Conservation (phyloP, 176 grass and related monocot species). For the Tillandsia leiboldiana region DNA sequence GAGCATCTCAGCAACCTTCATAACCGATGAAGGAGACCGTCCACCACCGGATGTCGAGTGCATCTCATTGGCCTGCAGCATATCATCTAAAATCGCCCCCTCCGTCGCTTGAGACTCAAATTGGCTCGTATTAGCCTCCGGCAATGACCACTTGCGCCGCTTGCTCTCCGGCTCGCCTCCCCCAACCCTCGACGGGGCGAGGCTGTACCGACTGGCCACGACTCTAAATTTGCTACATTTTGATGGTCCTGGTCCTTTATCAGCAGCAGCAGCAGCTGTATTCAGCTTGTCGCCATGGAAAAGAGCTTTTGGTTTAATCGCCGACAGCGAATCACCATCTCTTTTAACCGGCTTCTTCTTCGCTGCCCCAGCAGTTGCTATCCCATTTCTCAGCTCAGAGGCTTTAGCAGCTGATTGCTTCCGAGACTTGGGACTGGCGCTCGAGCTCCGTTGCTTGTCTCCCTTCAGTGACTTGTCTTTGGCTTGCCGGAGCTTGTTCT, state of each 20-base stretch:
- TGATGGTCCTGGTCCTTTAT: conserved; percentile 51
- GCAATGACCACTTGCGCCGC: conserved; percentile 38
- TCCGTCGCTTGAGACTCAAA: not conserved
- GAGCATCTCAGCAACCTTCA: conserved; percentile 51
- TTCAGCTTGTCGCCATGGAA: conserved; percentile 6
- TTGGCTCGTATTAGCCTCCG: not conserved
- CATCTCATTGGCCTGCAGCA: not conserved
- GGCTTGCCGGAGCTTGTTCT: conserved; percentile 10
- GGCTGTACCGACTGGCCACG: conserved; percentile 80
- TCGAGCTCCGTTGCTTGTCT: conserved; percentile 41
- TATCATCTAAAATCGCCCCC: not conserved
- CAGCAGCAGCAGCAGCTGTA: not conserved
- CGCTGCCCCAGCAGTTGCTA: conserved; percentile 10
- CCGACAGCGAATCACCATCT: not conserved
- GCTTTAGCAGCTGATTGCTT: conserved; percentile 44
- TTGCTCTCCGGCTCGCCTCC: conserved; percentile 22
- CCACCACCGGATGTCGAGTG: conserved; percentile 2
- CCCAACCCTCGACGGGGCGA: conserved; percentile 22
- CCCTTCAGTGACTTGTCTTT: conserved; percentile 21
- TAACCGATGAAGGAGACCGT: conserved; percentile 40
- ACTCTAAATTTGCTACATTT: conserved; percentile 42
- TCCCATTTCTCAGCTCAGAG: conserved; percentile 20
- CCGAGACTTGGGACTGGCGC: conserved; percentile 45
- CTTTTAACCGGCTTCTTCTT: conserved; percentile 30
- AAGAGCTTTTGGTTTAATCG: conserved; percentile 13